These are phyloP conservation scores for Phytophthora ramorum DNA, from an alignment of 352 stramenopile genomes.

Conservation along the genomic window DNA sequence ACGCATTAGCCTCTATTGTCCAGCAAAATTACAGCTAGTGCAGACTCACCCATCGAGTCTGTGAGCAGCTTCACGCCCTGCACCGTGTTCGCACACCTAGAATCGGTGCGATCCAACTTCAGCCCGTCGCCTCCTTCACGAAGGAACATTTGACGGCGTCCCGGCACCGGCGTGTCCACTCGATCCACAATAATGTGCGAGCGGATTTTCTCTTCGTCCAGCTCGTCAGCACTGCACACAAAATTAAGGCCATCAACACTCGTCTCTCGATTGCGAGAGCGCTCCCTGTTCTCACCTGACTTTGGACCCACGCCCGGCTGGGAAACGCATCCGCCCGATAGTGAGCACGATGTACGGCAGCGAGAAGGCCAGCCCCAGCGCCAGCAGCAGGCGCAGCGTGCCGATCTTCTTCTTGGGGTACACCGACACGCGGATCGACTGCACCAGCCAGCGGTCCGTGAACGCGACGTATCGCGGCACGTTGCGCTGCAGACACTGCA, in stretches of 20 bases:
- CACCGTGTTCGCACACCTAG: slow-evolving; percentile 64
- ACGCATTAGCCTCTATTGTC: not conserved
- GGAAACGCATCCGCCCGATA: slow-evolving; percentile 46
- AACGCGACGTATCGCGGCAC: slow-evolving; percentile 57
- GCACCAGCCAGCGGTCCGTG: slow-evolving; percentile 56
- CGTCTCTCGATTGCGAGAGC: not conserved
- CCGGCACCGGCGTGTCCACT: slow-evolving; percentile 27
- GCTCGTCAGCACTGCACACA: slow-evolving; percentile 39
- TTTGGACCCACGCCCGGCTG: slow-evolving; percentile 20
- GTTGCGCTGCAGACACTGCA: slow-evolving; percentile 58
- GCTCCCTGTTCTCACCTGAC: slow-evolving; percentile 12
- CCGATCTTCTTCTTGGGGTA: slow-evolving; percentile 43
- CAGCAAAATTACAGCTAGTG: slow-evolving; percentile 4
- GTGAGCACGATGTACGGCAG: slow-evolving; percentile 59
- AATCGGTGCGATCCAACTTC: slow-evolving; percentile 36
- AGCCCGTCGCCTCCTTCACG: slow-evolving; percentile 60
- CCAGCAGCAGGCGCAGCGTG: slow-evolving; percentile 48
- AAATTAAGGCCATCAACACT: slow-evolving; percentile 7
- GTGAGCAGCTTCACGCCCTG: slow-evolving; percentile 57
- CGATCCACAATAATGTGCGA: slow-evolving; percentile 72
- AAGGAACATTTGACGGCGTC: slow-evolving; percentile 50
- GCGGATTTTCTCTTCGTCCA: slow-evolving; percentile 65
- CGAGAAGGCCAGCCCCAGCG: slow-evolving; percentile 43
- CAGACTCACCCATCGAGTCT: slow-evolving; percentile 56
- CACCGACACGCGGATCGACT: slow-evolving; percentile 51